Percentiles rank a stretch among this genome's conserved stretches.
phyloP scores from a whole-genome alignment of 768 basidiomycete genomes.

The Tricholoma saponaceum region DNA sequence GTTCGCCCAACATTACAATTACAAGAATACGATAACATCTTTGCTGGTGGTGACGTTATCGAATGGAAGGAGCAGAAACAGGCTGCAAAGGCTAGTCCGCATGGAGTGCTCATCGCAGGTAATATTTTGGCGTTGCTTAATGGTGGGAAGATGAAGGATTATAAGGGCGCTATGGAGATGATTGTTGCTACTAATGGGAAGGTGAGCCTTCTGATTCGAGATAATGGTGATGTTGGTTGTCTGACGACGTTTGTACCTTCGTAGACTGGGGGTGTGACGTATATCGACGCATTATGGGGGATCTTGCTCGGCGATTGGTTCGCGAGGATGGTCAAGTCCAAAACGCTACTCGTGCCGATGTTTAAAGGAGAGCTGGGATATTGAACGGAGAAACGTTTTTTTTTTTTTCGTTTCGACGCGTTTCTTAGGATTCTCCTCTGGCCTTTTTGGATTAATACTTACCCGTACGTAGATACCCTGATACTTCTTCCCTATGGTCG shows the following conservation, averaged over 20 bases:
- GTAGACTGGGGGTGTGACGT: constrained; percentile 39
- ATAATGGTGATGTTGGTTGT: neutral
- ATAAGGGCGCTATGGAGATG: constrained; percentile 48
- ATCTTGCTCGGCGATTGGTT: constrained; percentile 44
- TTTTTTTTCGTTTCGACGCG: neutral
- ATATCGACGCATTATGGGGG: constrained; percentile 43
- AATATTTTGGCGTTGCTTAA: constrained; percentile 47
- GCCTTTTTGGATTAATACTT: too few species aligned
- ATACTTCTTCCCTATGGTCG: too few species aligned
- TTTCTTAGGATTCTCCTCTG: neutral
- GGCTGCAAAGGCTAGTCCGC: constrained; percentile 38
- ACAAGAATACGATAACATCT: constrained; percentile 45
- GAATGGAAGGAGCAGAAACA: constrained; percentile 67
- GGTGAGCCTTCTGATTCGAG: too few species aligned
- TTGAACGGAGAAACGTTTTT: neutral
- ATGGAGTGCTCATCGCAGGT: constrained; percentile 40
- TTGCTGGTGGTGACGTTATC: constrained; percentile 64
- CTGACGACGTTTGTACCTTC: constrained; percentile 5
- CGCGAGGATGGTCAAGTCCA: constrained; percentile 37
- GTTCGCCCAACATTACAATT: constrained; percentile 60
- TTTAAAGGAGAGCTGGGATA: constrained; percentile 16
- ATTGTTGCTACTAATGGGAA: constrained; percentile 59
- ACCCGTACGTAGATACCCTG: too few species aligned
- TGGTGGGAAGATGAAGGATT: constrained; percentile 30
- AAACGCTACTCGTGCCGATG: constrained; percentile 17